These are phyloP conservation scores for Paramecium pentaurelia DNA, from an alignment of 73 alveolate species.

Conservation along the genomic window DNA sequence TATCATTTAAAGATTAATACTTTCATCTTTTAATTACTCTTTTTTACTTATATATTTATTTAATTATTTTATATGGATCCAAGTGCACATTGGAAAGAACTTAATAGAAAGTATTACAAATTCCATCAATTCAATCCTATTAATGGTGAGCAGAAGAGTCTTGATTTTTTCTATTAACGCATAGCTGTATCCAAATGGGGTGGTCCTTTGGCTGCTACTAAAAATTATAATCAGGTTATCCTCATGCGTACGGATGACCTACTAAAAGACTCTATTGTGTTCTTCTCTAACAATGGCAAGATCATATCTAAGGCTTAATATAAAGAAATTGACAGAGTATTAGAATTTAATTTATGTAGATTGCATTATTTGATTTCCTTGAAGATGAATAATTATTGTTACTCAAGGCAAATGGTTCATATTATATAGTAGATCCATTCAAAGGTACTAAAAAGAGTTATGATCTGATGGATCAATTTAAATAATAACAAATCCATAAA, in stretches of 20 bases:
- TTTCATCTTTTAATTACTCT: background rate
- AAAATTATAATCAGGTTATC: constrained; percentile 17
- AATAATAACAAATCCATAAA: background rate
- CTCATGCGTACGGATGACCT: background rate
- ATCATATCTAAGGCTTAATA: background rate
- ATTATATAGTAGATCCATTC: constrained; percentile 53
- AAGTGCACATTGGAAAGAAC: constrained; percentile 40
- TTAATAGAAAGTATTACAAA: constrained; percentile 16
- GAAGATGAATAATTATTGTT: constrained; percentile 43
- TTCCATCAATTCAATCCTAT: constrained; percentile 37
- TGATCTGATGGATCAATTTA: background rate
- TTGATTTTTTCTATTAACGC: background rate
- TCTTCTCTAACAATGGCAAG: constrained; percentile 48
- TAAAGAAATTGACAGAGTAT: constrained; percentile 33
- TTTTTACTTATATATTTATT: background rate
- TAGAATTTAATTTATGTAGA: background rate
- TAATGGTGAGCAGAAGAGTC: constrained; percentile 5
- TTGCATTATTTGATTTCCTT: constrained; percentile 52
- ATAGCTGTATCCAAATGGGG: constrained; percentile 55
- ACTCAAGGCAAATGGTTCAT: background rate
- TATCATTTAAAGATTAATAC: background rate
- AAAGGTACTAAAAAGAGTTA: background rate
- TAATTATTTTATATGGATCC: constrained; percentile 24
- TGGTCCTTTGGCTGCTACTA: constrained; percentile 59
- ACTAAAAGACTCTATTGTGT: constrained; percentile 21